Percentiles rank a stretch among this genome's conserved stretches.
These are phyloP conservation scores for Malus hybrid DNA, from an alignment of 331 rosid species.

Conservation along the genomic window DNA sequence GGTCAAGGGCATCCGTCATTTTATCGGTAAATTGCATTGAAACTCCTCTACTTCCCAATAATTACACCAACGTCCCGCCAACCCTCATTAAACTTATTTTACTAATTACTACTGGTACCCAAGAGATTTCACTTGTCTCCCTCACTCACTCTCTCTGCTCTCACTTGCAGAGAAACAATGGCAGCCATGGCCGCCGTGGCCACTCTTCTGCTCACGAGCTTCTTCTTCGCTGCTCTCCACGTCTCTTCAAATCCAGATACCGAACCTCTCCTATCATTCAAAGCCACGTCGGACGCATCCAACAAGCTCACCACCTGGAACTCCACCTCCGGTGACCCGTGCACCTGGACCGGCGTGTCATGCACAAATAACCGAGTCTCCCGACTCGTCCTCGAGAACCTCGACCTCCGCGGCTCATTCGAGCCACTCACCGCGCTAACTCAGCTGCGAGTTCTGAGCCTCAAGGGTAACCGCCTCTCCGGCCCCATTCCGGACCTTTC, in stretches of 20 bases:
- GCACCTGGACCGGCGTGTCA: conserved; percentile 55
- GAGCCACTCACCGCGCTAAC: conserved; percentile 35
- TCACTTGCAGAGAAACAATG: conserved; percentile 34
- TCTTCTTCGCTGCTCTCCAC: neutral
- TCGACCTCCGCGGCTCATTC: conserved; percentile 52
- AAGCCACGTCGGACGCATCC: conserved; percentile 35
- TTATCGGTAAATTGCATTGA: neutral
- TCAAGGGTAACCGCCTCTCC: conserved; percentile 53
- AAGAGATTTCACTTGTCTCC: neutral
- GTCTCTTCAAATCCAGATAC: conserved; percentile 36
- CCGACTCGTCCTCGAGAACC: conserved; percentile 59
- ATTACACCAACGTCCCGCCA: conserved; percentile 9
- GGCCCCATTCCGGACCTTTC: conserved; percentile 62
- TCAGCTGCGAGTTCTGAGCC: conserved; percentile 73
- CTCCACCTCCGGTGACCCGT: conserved; percentile 38
- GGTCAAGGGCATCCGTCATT: neutral
- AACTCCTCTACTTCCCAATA: conserved; percentile 2
- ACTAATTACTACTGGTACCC: neutral
- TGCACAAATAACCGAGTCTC: conserved; percentile 59
- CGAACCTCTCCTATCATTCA: conserved; percentile 49
- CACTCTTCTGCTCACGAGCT: neutral
- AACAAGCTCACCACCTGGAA: conserved; percentile 62
- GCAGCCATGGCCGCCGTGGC: conserved; percentile 9
- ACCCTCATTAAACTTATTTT: neutral
- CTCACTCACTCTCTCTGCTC: neutral